These are phyloP conservation scores for Allodekkera sacchari DNA, from an alignment of 805 yeast genomes.

Conservation along the genomic window DNA sequence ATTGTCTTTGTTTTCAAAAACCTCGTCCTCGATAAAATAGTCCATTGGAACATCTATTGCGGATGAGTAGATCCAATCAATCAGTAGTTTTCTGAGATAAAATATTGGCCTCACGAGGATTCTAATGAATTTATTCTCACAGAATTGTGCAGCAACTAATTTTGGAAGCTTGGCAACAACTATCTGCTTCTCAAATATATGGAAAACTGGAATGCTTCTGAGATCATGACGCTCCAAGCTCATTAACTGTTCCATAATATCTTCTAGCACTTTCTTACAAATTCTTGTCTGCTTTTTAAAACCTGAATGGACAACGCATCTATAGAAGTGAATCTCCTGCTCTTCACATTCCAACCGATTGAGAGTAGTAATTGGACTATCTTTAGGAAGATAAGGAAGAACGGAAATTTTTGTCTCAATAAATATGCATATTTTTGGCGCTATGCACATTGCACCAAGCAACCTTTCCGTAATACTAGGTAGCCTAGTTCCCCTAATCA, in stretches of 20 bases:
- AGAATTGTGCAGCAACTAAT: too few species aligned
- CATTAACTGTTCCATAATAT: conserved; percentile 10
- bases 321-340: conserved; percentile 35
- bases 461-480: conserved; percentile 33
- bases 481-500: conserved; percentile 35
- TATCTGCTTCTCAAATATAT: conserved; percentile 19
- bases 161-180: conserved; percentile 10
- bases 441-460: conserved; percentile 31
- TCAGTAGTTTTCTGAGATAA: neutral
- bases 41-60: conserved; percentile 2
- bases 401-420: conserved; percentile 34
- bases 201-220: conserved; percentile 16
- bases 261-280: conserved; percentile 12
- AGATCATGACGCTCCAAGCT: neutral
- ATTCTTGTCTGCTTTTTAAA: conserved; percentile 33
- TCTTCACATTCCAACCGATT: conserved; percentile 28
- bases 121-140: too few species aligned
- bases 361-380: conserved; percentile 30
- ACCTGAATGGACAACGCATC: conserved; percentile 42
- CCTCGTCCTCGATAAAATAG: neutral
- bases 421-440: conserved; percentile 38
- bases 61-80: conserved; percentile 3
- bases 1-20: neutral
- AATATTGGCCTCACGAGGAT: neutral
- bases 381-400: conserved; percentile 30